phyloP scores from a whole-genome alignment of 2,329 filamentous ascomycete species.

The Dothistroma pini region DNA sequence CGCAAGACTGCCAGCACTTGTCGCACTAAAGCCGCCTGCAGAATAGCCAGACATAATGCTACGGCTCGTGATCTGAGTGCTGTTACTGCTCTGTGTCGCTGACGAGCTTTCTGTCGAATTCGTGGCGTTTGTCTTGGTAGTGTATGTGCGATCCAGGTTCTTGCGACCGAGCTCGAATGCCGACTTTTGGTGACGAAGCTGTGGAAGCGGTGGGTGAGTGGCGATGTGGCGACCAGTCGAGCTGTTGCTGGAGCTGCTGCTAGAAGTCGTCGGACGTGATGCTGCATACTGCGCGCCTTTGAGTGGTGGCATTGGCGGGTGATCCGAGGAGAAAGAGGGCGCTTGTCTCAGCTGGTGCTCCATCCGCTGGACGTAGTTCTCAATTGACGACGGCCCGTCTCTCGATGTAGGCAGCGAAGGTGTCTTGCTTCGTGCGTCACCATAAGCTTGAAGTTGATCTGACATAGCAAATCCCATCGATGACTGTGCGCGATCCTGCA shows the following conservation, averaged over 20 bases:
- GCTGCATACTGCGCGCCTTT: slow-evolving; percentile 29
- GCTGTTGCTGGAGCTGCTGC: slow-evolving; percentile 28
- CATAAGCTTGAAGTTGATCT: slow-evolving; percentile 34
- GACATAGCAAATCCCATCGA: slow-evolving; percentile 63
- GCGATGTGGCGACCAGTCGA: slow-evolving; percentile 19
- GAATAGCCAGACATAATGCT: slow-evolving; percentile 94
- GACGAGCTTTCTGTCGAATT: slow-evolving; percentile 60
- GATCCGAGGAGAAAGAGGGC: slow-evolving; percentile 49
- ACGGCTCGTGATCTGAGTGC: slow-evolving; percentile 72
- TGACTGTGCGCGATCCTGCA: slow-evolving; percentile 60
- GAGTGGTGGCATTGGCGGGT: slow-evolving; percentile 35
- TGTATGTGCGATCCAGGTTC: slow-evolving; percentile 73
- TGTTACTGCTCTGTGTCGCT: slow-evolving; percentile 61
- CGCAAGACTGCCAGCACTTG: slow-evolving; percentile 89
- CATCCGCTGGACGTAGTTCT: slow-evolving; percentile 89
- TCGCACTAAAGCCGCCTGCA: slow-evolving; percentile 86
- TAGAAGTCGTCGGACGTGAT: slow-evolving; percentile 27
- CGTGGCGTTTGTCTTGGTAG: slow-evolving; percentile 81
- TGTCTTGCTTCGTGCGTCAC: slow-evolving; percentile 52
- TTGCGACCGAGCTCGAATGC: slow-evolving; percentile 71
- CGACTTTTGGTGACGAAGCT: slow-evolving; percentile 61
- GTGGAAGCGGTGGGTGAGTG: slow-evolving; percentile 44
- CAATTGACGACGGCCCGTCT: slow-evolving; percentile 65
- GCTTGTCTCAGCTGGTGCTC: slow-evolving; percentile 73
- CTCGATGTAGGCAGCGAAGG: slow-evolving; percentile 30